Conservation (phyloP, 352 stramenopile genomes). For the Elongisporangium undulatum region DNA sequence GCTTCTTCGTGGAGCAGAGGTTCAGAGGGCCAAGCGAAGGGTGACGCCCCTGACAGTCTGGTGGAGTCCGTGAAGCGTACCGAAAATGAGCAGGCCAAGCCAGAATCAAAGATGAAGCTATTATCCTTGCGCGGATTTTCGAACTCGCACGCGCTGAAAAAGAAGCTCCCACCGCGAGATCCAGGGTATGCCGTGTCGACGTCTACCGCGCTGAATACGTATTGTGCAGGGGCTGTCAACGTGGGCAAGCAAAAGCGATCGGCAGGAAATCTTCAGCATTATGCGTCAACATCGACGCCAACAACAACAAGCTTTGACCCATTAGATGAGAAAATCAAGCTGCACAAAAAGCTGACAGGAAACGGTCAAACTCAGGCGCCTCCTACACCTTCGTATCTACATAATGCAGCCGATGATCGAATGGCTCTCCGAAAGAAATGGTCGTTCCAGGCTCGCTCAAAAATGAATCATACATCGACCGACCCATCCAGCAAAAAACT, state of each 20-base stretch:
- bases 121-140: slow-evolving; percentile 13
- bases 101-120: not conserved
- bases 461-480: not conserved
- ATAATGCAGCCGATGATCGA: not conserved
- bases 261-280: not conserved
- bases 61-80: not conserved
- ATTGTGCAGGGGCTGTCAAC: not conserved
- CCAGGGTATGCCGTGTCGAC: not conserved
- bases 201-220: not conserved
- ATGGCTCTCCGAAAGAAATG: not conserved
- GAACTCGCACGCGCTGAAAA: slow-evolving; percentile 17
- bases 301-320: not conserved
- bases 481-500: not conserved
- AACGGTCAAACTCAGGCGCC: not conserved
- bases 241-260: not conserved
- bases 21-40: not conserved
- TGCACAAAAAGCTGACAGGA: not conserved
- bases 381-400: not conserved
- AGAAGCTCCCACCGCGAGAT: slow-evolving; percentile 11
- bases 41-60: not conserved
- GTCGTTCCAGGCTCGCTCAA: not conserved
- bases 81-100: not conserved
- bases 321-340: not conserved
- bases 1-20: not conserved
- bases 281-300: not conserved